A percentile compares a stretch with the other conserved stretches of the same genome.
These are phyloP conservation scores for Phialophora chinensis DNA, from an alignment of 2,329 filamentous ascomycete genomes.

Conservation along the genomic window DNA sequence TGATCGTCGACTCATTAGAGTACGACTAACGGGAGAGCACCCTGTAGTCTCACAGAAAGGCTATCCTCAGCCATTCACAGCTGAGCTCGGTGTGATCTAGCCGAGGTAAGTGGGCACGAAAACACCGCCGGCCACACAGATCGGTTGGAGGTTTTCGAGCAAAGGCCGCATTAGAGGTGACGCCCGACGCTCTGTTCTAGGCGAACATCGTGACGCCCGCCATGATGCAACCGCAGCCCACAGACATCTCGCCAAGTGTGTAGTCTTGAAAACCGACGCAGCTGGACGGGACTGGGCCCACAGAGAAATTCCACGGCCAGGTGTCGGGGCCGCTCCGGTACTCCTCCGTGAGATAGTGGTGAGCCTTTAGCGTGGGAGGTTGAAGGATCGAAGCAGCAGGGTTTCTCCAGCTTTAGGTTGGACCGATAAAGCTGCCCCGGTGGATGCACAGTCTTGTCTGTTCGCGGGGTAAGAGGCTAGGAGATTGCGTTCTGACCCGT, in stretches of 20 bases:
- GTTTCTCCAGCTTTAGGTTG: not conserved
- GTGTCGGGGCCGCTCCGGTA: not conserved
- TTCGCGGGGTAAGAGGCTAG: conserved; percentile 2
- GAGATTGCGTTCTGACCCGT: conserved; percentile 6
- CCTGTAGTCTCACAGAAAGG: not conserved
- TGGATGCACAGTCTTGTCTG: not conserved
- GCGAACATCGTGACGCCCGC: not conserved
- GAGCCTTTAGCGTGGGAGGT: not conserved
- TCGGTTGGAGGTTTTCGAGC: not conserved
- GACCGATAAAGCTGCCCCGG: not conserved
- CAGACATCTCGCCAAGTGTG: not conserved
- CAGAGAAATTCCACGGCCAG: not conserved
- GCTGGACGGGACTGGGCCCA: too few species aligned
- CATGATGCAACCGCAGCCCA: not conserved
- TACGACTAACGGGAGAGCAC: not conserved
- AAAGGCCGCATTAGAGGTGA: not conserved
- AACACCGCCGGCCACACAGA: not conserved
- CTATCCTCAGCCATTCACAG: not conserved
- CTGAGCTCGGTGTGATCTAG: not conserved
- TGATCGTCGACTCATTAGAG: not conserved
- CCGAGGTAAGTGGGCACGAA: not conserved
- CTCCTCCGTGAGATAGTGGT: not conserved
- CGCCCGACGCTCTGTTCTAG: not conserved
- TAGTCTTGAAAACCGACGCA: not conserved
- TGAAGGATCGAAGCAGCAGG: not conserved